Conservation (phyloP, 2,329 filamentous ascomycete species). For the Pestalotiopsis sp. region DNA sequence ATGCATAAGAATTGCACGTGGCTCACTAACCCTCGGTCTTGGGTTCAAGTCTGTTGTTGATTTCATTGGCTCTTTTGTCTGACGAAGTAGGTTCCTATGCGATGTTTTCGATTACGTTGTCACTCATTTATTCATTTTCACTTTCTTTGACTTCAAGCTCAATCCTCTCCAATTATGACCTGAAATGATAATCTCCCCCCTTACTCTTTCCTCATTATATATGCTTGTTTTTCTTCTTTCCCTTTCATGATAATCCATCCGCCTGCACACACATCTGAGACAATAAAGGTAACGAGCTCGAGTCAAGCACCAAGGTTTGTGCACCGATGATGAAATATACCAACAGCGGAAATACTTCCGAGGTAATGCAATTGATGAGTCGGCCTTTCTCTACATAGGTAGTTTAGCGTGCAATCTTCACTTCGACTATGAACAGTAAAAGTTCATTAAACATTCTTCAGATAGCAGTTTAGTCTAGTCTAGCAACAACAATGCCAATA, state of each 20-base stretch:
- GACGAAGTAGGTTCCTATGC: neutral
- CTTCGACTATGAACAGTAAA: neutral
- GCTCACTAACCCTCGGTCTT: neutral
- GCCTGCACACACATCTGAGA: neutral
- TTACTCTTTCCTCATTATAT: neutral
- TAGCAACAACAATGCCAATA: neutral
- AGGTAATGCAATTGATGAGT: neutral
- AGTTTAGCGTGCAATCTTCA: neutral
- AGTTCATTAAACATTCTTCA: neutral
- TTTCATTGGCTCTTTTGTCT: neutral
- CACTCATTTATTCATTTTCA: neutral
- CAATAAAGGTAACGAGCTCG: neutral
- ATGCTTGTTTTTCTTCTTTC: too few relatives aligned
- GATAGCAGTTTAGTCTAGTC: neutral
- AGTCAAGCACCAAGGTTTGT: neutral
- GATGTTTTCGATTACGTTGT: neutral
- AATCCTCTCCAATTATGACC: neutral
- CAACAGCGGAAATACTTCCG: neutral
- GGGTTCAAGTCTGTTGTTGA: neutral
- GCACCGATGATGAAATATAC: neutral
- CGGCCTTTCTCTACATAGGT: neutral
- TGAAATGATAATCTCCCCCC: neutral
- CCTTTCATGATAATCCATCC: neutral
- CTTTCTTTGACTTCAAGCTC: neutral
- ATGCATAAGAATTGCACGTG: slow-evolving; percentile 26